Percentiles rank a stretch among this genome's conserved stretches.
Evolutionary conservation across 768 basidiomycete species (phyloP).

Genomic region (Epithele typhae): DNA sequence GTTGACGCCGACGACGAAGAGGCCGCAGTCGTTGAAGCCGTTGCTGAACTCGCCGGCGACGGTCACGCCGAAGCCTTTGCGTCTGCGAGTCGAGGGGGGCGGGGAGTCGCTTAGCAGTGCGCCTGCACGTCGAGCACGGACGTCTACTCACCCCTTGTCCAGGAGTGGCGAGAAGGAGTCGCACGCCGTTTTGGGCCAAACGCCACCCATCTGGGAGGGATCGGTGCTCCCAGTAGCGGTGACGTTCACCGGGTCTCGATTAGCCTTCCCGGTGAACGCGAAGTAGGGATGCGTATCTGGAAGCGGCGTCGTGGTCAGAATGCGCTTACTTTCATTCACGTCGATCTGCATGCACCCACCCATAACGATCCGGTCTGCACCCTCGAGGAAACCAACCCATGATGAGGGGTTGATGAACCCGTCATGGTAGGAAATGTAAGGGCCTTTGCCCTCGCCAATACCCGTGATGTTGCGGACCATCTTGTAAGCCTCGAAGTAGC

Average conservation of each 20-base stretch:
- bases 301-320: too few relatives aligned
- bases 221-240: constrained; percentile 28
- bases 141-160: constrained; percentile 38
- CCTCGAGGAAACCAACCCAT: constrained; percentile 35
- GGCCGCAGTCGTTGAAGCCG: constrained; percentile 60
- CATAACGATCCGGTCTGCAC: constrained; percentile 37
- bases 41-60: constrained; percentile 70
- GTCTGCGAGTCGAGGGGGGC: constrained; percentile 59
- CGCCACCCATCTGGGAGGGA: constrained; percentile 18
- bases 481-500: constrained; percentile 54
- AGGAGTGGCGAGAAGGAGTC: too few relatives aligned
- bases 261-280: constrained; percentile 28
- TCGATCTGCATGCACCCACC: constrained; percentile 32
- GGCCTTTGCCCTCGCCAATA: constrained; percentile 54
- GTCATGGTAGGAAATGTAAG: constrained; percentile 48
- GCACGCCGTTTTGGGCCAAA: constrained; percentile 30
- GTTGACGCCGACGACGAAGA: constrained; percentile 35
- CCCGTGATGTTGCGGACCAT: constrained; percentile 74
- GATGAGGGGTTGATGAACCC: constrained; percentile 45
- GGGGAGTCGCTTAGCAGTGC: constrained; percentile 51
- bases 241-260: constrained; percentile 29
- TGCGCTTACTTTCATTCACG: too few relatives aligned
- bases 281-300: constrained; percentile 41
- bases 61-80: constrained; percentile 56
- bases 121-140: constrained; percentile 55